Percentiles rank a stretch among this genome's conserved stretches.
Evolutionary conservation across 108 stramenopile genomes (phyloP).

Genomic region (Nannochloropsis gaditana): DNA sequence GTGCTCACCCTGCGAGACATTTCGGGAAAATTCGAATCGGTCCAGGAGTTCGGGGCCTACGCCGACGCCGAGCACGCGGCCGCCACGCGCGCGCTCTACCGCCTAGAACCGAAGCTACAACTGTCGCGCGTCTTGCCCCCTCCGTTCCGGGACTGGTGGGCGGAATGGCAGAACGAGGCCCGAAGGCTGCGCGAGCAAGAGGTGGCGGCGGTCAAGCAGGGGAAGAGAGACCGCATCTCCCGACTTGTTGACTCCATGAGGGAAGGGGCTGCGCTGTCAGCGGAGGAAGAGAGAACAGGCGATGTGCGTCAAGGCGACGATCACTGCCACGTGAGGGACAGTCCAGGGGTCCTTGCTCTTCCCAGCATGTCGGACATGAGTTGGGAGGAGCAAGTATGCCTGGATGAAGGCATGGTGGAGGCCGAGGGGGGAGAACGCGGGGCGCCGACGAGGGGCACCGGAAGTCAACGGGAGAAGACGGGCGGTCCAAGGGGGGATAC

Average conservation of each 20-base stretch:
- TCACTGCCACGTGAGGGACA: no score
- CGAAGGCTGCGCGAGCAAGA: neutral
- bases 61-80: neutral
- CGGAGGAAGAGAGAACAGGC: neutral
- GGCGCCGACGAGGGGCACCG: neutral
- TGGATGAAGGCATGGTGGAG: neutral
- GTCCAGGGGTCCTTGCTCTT: neutral
- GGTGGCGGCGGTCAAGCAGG: neutral
- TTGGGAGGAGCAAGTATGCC: neutral
- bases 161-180: neutral
- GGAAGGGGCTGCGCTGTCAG: neutral
- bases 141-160: slow-evolving; percentile 16
- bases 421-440: neutral
- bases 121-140: neutral
- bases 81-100: neutral
- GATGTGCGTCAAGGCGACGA: neutral
- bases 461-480: neutral
- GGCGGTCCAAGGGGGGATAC: neutral
- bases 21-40: neutral
- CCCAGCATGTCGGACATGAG: neutral
- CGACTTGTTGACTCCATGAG: neutral
- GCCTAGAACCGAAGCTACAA: slow-evolving; percentile 9
- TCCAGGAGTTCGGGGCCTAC: neutral
- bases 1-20: neutral
- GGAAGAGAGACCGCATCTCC: neutral